Percentiles rank a stretch among this genome's conserved stretches.
These are phyloP conservation scores for Rhypophila decipiens DNA, from an alignment of 495 filamentous ascomycete species.

Conservation along the genomic window DNA sequence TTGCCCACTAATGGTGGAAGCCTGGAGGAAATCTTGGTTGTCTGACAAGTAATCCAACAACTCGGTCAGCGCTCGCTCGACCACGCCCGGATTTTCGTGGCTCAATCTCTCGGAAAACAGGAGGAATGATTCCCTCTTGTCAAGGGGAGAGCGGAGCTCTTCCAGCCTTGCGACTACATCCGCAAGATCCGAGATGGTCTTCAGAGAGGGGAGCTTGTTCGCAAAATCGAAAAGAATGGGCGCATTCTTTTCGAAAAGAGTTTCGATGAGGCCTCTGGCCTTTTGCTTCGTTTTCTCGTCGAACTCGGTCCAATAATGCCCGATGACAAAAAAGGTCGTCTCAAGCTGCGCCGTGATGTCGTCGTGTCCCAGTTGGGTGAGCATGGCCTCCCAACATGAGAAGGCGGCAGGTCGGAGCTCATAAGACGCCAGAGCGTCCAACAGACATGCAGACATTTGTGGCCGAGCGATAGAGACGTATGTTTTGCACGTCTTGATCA, in stretches of 20 bases:
- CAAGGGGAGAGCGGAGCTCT: conserved; percentile 50
- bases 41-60: conserved; percentile 62
- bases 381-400: conserved; percentile 73
- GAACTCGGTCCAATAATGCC: conserved; percentile 70
- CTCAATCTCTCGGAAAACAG: conserved; percentile 65
- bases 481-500: conserved; percentile 67
- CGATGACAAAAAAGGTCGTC: conserved; percentile 80
- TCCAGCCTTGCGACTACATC: conserved; percentile 58
- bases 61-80: conserved; percentile 71
- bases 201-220: conserved; percentile 70
- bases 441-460: conserved; percentile 84
- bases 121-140: conserved; percentile 49
- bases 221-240: conserved; percentile 56
- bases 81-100: conserved; percentile 79
- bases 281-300: conserved; percentile 49
- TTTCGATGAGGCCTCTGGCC: conserved; percentile 54
- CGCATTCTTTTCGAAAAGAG: conserved; percentile 57
- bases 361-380: conserved; percentile 64
- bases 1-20: conserved; percentile 76
- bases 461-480: conserved; percentile 73
- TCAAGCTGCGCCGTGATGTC: conserved; percentile 76
- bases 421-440: conserved; percentile 69
- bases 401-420: conserved; percentile 72
- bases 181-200: conserved; percentile 60
- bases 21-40: conserved; percentile 76